Evolutionary conservation across 306 rosid genomes (phyloP).

Genomic region (Alnus glutinosa): DNA sequence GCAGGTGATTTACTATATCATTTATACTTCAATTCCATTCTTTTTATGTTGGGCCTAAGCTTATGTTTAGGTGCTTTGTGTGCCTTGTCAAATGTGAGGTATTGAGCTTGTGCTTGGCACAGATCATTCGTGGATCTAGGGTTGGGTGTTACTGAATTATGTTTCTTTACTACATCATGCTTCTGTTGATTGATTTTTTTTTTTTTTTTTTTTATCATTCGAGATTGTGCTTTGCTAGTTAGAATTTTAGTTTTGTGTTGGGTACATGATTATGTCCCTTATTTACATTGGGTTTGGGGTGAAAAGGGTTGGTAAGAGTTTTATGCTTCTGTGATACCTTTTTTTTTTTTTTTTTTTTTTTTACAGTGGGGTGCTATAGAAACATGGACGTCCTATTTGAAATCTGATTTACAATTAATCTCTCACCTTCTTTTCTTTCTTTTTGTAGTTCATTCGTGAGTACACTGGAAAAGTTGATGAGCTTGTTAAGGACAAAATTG

Average conservation of each 20-base stretch:
- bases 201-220: not conserved
- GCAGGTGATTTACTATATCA: slow-evolving; percentile 52
- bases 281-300: not conserved
- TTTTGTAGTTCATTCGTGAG: slow-evolving; percentile 84
- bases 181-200: not conserved
- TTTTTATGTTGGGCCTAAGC: slow-evolving; percentile 1
- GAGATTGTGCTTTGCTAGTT: not conserved
- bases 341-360: not conserved
- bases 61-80: not conserved
- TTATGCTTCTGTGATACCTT: not conserved
- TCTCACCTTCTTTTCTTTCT: slow-evolving; percentile 19
- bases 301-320: not conserved
- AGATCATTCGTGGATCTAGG: not conserved
- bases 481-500: slow-evolving; percentile 83
- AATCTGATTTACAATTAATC: not conserved
- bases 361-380: not conserved
- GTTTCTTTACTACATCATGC: not conserved
- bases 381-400: not conserved
- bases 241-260: not conserved
- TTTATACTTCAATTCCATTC: slow-evolving; percentile 10
- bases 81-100: not conserved
- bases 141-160: not conserved
- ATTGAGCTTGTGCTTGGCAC: not conserved
- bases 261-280: not conserved
- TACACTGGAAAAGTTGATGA: slow-evolving; percentile 97